Conservation (phyloP, 176 grass and related monocot genomes). For the Ananas comosus region DNA sequence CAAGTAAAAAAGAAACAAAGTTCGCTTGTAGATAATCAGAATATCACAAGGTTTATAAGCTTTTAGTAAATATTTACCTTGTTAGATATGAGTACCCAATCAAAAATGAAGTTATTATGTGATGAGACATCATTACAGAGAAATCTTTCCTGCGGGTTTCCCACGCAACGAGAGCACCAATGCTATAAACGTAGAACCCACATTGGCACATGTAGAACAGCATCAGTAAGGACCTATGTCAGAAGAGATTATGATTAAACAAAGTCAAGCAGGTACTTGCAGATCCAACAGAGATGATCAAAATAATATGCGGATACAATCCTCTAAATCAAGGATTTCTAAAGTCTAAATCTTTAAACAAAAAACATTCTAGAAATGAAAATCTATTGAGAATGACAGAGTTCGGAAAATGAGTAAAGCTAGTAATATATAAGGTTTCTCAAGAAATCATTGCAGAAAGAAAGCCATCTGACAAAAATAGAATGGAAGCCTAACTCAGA, state of each 20-base stretch:
- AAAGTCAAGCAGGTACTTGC: neutral
- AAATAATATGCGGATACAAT: neutral
- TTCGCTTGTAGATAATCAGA: conserved; percentile 14
- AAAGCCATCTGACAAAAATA: neutral
- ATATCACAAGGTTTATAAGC: conserved; percentile 21
- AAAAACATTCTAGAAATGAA: neutral
- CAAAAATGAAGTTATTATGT: conserved; percentile 83
- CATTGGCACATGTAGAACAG: conserved; percentile 98
- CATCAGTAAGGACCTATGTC: conserved; percentile 54
- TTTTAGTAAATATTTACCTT: conserved; percentile 39
- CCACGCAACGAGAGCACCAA: conserved; percentile 88
- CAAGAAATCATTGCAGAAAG: neutral
- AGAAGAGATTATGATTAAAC: neutral
- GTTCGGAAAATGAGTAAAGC: neutral
- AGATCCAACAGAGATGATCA: neutral
- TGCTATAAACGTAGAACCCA: conserved; percentile 98
- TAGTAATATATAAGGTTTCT: neutral
- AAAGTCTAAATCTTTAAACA: neutral
- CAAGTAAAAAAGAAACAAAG: conserved; percentile 2
- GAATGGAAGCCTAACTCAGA: neutral
- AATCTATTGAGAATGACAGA: neutral
- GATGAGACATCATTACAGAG: conserved; percentile 98
- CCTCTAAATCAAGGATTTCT: neutral
- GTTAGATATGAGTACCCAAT: conserved; percentile 83
- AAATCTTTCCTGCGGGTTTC: conserved; percentile 99